Base-by-base conservation (phyloP, 768 basidiomycete species). In the Boletus pseudopeckii region DNA sequence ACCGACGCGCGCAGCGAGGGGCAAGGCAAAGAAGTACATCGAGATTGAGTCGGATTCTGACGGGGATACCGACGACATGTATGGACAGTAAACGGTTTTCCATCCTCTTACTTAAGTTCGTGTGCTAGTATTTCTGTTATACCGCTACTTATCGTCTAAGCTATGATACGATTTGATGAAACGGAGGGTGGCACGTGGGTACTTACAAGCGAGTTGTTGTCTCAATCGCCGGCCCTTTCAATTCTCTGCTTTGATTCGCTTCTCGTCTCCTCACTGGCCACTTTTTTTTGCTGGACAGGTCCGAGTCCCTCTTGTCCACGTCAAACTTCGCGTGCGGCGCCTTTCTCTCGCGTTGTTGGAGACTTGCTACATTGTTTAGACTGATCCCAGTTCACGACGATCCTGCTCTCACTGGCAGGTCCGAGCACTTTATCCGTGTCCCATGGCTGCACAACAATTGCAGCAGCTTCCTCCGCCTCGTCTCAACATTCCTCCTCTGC, bases 11-110 rank as follows among this genome's bases (percentile, higher is more conserved):
- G 74, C 79, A n/a, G 78, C 77, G 11, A 66, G 77, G 52, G 75
- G 71, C 9, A 72, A 74, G 40, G 63, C 75, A 49, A 84, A 83
- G 76, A 82, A 83, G 58, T 88, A 84, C 68, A 74, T 87, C 11
- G 85, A 86, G 59, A 74, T 86, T 40, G 66, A 66, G 56, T 80
- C 79, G 2, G 79, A 78, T 47, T 75, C 78, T 42, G 79, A 77
- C 5, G 36, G n/a, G 7, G 17, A 32, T 18, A 76, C 71, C 4
- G 75, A 77, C 39, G 77, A 77, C 26, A 71, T 80, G 74, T 81
- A 81, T 62, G 67, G 68, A 10, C 74, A 78, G 26, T 58, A 24
- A 2, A 32, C 7, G 11, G 5, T 13, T 22, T 13, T 40, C 20
- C 10, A 13, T 18, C n/a, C 5, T 6, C n/a, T 18, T 18, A 18